These are phyloP conservation scores for Colletotrichum siamense DNA, from an alignment of 2,329 filamentous ascomycete genomes.

Conservation along the genomic window DNA sequence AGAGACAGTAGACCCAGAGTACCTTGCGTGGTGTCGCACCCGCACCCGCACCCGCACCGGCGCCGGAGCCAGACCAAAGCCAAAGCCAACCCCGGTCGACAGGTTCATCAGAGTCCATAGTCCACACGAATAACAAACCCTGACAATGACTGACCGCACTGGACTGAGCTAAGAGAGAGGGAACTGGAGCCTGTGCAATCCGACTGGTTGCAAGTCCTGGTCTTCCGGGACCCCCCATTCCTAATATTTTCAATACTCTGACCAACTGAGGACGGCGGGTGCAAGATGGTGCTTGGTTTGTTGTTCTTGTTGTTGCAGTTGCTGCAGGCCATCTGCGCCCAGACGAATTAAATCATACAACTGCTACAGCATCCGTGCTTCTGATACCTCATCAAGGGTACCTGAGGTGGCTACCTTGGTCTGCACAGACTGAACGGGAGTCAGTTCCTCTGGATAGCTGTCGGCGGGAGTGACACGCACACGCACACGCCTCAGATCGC, in stretches of 20 bases:
- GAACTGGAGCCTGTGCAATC: not conserved
- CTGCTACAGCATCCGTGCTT: not conserved
- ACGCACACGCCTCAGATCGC: not conserved
- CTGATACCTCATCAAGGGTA: not conserved
- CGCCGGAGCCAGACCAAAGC: not conserved
- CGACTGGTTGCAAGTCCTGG: not conserved
- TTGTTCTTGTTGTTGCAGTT: not conserved
- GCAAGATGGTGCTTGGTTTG: not conserved
- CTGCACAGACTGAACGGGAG: not conserved
- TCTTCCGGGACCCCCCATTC: not conserved
- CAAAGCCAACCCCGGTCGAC: not conserved
- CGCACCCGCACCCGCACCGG: not conserved
- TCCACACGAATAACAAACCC: not conserved
- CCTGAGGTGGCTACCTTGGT: not conserved
- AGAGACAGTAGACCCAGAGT: not conserved
- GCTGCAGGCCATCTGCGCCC: not conserved
- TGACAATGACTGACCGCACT: not conserved
- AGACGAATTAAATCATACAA: not conserved
- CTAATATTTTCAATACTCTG: not conserved
- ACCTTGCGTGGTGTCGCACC: not conserved
- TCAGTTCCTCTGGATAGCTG: not conserved
- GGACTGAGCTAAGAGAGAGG: not conserved
- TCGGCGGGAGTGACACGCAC: constrained; percentile 1
- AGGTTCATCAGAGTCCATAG: not conserved
- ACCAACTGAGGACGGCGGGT: not conserved